Evolutionary conservation across 164 flowering plant genomes (phyloP), one percentile per base, ranked within the genome.

Genomic region (Chimonanthus salicifolius): DNA sequence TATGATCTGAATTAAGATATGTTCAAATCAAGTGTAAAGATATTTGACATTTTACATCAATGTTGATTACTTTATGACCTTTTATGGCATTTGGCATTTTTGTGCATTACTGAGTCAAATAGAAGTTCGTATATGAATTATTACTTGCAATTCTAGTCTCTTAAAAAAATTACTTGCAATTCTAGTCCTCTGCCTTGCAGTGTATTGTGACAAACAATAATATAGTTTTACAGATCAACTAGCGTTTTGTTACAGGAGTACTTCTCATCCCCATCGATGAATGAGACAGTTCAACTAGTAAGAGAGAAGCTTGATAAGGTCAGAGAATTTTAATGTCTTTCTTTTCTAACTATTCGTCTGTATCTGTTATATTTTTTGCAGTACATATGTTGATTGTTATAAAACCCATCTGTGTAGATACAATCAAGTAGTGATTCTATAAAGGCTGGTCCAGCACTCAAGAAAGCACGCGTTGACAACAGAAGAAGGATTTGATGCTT

Each of bases 241-340:
- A 1, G 1, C 5, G 10, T 63, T 18, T 2, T 63, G 49, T 74
- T 20, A 65, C 84, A 90, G 97, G 92, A 89, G 51, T 92, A 92
- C 77, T 94, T 92, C 76, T 71, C 88, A 18, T 88, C 92, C n/a
- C 83, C 86, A 7, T 90, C 97, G 3, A 92, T 92, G 98, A 94
- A 94, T 77, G 85, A 85, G 69, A 91, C 97, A 3, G 97, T 92
- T 69, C 85, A 67, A 45, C 75, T 82, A 74, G 97, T 92, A 69
- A 85, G 97, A 51, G 92, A 91, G 48, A 94, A 87, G 82, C 88
- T 94, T 15, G 83, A 88, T 73, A 88, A 94, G 97, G 97, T 94
- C 79, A 72, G 58, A 71, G 8, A 49, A 74, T 47, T 63, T 45
- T 6, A 6, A 44, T 11, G 4, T 0, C 58, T 46, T 49, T 46